A percentile compares a stretch with the other conserved stretches of the same genome.
Conservation (phyloP, 2,329 filamentous ascomycete genomes). For the Claviceps fusiformis region DNA sequence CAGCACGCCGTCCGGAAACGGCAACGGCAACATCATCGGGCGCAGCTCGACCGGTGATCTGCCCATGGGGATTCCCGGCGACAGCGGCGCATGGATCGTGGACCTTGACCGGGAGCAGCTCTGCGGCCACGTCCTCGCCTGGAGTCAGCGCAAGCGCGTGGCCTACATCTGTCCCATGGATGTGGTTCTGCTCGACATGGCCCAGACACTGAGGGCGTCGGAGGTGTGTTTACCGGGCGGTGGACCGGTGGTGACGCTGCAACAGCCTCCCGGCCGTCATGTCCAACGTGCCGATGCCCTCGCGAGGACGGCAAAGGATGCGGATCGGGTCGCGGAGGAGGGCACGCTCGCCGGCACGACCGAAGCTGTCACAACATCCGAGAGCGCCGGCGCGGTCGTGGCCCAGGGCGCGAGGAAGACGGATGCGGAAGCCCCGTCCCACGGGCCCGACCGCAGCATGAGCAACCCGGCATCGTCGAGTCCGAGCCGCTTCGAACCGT, state of each 20-base stretch:
- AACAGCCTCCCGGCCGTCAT: conserved; percentile 5
- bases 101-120: conserved; percentile 66
- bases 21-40: not conserved
- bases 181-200: conserved; percentile 73
- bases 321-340: conserved; percentile 15
- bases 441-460: not conserved
- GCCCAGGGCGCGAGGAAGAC: conserved; percentile 6
- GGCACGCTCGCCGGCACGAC: conserved; percentile 16
- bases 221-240: conserved; percentile 60
- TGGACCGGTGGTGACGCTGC: conserved; percentile 23
- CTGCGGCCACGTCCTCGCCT: conserved; percentile 82
- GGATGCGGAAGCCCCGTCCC: not conserved
- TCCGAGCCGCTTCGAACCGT: conserved; percentile 15
- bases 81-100: conserved; percentile 88
- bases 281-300: not conserved
- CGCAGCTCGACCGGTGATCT: conserved; percentile 10
- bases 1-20: conserved; percentile 18
- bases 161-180: conserved; percentile 97
- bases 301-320: not conserved
- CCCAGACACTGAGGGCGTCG: conserved; percentile 56
- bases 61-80: conserved; percentile 61
- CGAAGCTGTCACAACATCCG: conserved; percentile 2
- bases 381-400: not conserved
- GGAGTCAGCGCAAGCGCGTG: conserved; percentile 64
- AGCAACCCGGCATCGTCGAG: conserved; percentile 14